Conservation (phyloP, 768 basidiomycete species). For the Pseudohyphozyma bogoriensis region DNA sequence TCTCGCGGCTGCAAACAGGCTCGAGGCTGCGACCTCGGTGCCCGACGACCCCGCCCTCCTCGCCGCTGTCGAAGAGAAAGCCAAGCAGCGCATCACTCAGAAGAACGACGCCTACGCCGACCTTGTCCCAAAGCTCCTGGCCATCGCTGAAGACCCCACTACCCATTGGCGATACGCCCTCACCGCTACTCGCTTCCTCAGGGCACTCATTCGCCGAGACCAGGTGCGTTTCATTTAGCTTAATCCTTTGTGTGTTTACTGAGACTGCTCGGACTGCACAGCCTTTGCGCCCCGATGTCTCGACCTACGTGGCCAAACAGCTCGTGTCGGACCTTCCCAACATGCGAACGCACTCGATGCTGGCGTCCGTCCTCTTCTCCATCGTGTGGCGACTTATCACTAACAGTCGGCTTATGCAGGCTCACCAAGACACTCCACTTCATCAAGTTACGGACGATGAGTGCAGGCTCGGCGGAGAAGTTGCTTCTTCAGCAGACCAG, state of each 20-base stretch:
- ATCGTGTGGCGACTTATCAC: too few species aligned
- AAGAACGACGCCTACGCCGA: slow-evolving; percentile 29
- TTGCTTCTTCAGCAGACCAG: slow-evolving; percentile 53
- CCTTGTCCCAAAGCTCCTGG: slow-evolving; percentile 42
- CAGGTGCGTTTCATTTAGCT: slow-evolving; percentile 4
- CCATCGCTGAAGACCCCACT: slow-evolving; percentile 50
- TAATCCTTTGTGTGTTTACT: not conserved
- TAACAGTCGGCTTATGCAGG: slow-evolving; percentile 46
- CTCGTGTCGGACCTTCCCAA: slow-evolving; percentile 31
- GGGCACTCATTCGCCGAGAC: slow-evolving; percentile 61
- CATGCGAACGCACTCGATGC: slow-evolving; percentile 24
- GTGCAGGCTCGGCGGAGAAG: slow-evolving; percentile 46
- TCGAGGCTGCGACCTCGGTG: slow-evolving; percentile 11
- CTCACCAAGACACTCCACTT: slow-evolving; percentile 66
- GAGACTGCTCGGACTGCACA: not conserved
- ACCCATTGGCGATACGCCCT: slow-evolving; percentile 77
- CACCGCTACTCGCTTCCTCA: slow-evolving; percentile 56
- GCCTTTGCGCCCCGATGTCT: slow-evolving; percentile 24
- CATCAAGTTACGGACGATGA: slow-evolving; percentile 70
- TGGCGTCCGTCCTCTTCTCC: slow-evolving; percentile 1
- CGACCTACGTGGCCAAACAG: slow-evolving; percentile 25
- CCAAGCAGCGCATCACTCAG: slow-evolving; percentile 11
- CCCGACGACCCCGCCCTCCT: slow-evolving; percentile 11
- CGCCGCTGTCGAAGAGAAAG: slow-evolving; percentile 9
- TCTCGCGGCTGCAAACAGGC: not conserved